Evolutionary conservation across 2,329 filamentous ascomycete genomes (phyloP), one percentile per base, ranked within the genome.

Genomic region (Exophiala xenobiotica): DNA sequence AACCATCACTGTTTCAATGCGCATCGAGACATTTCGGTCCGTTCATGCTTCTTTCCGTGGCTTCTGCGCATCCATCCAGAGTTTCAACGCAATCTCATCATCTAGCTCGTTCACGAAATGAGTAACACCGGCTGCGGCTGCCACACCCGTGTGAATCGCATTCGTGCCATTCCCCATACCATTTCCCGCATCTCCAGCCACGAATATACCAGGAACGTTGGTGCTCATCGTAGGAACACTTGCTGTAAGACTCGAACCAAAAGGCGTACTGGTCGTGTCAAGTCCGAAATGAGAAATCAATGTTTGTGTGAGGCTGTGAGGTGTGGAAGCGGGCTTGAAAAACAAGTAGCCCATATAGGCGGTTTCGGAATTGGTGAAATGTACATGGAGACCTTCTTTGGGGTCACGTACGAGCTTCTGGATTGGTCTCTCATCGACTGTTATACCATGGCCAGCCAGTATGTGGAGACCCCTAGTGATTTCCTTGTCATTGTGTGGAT

Each of bases 321-420:
- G 26, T 12, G 6, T 27, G 26, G 26, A 6, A 27, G 6, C 12
- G 6, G 53, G 53, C 19, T 52, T 51, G 31, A 52, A 43, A 24
- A 48, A 19, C 12, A 56, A 5, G 20, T 37, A 56, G n/a, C 44
- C 49, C 23, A 52, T 16, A 29, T 37, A 24, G 12, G 29, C 20
- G 2, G 24, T n/a, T 26, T 49, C 39, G 22, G 12, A 6, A 33
- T 41, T 42, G 23, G 44, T 11, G 27, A 56, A 37, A 22, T 52
- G 44, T 4, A 53, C 35, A 39, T 51, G 27, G 6, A 56, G 11
- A 22, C 53, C 53, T 45, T 47, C 40, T n/a, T 55, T 47, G 12
- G 19, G n/a, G 18, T 38, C 24, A 11, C 12, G 11, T 6, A 37
- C 49, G 27, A 42, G 46, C 24, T 29, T 51, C 26, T 3, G 42